Base-by-base conservation (phyloP, 1,139 yeast genomes). In the Candida sanyaensis region DNA sequence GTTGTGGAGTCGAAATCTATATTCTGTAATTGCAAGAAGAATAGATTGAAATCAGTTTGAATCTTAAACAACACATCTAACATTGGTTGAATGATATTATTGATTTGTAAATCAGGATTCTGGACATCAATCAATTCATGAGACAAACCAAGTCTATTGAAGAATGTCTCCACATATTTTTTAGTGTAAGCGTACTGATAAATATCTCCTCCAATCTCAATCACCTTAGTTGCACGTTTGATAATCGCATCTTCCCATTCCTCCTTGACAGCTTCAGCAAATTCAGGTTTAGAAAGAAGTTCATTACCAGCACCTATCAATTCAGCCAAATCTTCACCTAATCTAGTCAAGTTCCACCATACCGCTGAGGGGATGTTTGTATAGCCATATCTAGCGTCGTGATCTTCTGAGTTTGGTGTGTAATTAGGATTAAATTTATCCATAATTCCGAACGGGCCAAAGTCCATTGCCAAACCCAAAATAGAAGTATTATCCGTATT, bases 401-500 rank as follows among this genome's bases (percentile, higher is more conserved):
- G 81, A 63, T 93, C 99, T 62, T 91, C 97, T 47, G 91, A 92
- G 61, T 93, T 93, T 1, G 98, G 95, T 0, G 97, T 88, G 62
- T 80, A 92, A 45, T 78, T 66, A 6, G 96, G 92, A 60, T 90
- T 85, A 62, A 86, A 93, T 48, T 81, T 81, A 61, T 92, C 97
- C 84, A 88, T 76, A 47, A 91, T 88, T 24, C 96, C 88, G 69
- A 89, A 93, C 1, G 99, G 99, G 4, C 99, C 99, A 64, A 86
- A 93, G 65, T 93, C 99, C 68, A 93, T 81, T 0, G 96, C 83
- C 12, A 92, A 71, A 0, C 99, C 99, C 41, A 86, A 62, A 6
- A 93, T 75, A 0, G 97, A 89, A 0, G 97, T 90, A 62, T 93
- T 93, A 62, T 93, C 99, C 0, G 98, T 92, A 62, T 93, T 93